These are phyloP conservation scores for Cladophialophora chaetospira DNA, from an alignment of 2,329 filamentous ascomycete species.

Conservation along the genomic window DNA sequence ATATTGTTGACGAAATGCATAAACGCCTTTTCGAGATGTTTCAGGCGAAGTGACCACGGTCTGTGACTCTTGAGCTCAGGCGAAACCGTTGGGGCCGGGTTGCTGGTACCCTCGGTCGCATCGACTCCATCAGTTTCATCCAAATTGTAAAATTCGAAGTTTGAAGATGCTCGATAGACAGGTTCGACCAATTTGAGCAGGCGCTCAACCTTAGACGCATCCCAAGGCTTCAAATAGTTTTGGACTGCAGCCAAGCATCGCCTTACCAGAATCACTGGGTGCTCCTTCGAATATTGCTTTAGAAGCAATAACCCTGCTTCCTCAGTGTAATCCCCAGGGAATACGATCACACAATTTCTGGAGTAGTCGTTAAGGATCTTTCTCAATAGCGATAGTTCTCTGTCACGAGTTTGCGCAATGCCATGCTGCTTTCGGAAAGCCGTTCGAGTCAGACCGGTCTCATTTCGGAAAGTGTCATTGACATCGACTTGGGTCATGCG, in stretches of 20 bases:
- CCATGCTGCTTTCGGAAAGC: not conserved
- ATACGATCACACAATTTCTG: not conserved
- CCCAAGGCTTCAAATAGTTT: not conserved
- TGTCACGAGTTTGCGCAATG: not conserved
- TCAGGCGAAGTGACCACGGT: not conserved
- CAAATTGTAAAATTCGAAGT: not conserved
- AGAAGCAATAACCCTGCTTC: not conserved
- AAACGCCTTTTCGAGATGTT: slow-evolving; percentile 1
- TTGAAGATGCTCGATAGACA: not conserved
- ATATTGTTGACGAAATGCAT: not conserved
- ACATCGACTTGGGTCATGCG: slow-evolving; percentile 72
- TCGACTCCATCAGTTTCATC: not conserved
- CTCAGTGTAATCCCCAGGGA: not conserved
- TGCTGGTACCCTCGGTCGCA: no score
- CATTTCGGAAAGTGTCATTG: slow-evolving; percentile 67
- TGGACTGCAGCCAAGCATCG: not conserved
- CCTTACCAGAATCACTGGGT: not conserved
- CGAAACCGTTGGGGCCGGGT: not conserved
- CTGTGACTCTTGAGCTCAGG: not conserved
- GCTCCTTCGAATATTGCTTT: not conserved
- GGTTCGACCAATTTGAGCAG: not conserved
- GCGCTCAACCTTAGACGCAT: not conserved
- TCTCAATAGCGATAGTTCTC: not conserved
- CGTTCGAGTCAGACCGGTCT: not conserved
- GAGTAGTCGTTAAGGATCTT: not conserved